Evolutionary conservation across 2,329 filamentous ascomycete species (phyloP).

Genomic region (Aspergillus felis): DNA sequence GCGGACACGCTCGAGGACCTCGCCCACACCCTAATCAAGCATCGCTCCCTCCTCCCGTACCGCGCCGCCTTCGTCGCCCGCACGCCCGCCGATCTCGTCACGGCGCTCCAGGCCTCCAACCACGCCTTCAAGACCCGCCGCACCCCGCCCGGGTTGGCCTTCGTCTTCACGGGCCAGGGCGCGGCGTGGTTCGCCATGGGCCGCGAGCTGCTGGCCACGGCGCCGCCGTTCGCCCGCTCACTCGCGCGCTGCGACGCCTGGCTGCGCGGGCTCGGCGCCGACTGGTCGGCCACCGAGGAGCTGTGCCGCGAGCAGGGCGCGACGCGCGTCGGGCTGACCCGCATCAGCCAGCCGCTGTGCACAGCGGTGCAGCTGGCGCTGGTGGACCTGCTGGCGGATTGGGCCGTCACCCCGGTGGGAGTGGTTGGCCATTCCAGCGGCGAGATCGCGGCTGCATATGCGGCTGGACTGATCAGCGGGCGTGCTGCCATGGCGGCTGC

Average conservation of each 20-base stretch:
- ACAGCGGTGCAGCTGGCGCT: constrained; percentile 25
- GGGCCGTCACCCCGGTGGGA: constrained; percentile 15
- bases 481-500: constrained; percentile 20
- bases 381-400: constrained; percentile 20
- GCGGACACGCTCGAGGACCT: no score
- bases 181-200: constrained; percentile 44
- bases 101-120: no score
- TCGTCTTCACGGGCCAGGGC: constrained; percentile 43
- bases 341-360: constrained; percentile 20
- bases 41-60: no score
- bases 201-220: constrained; percentile 28
- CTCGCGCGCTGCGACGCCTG: no score
- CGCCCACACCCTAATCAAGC: no score
- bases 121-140: no score
- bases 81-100: no score
- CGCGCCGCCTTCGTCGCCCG: no score
- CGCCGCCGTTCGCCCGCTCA: no score
- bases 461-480: constrained; percentile 16
- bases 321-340: constrained; percentile 9
- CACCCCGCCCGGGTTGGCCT: constrained; percentile 9
- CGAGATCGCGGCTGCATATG: constrained; percentile 29
- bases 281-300: background rate
- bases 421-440: constrained; percentile 31
- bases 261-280: no score
- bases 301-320: constrained; percentile 12